Percentiles rank a stretch among this genome's conserved stretches.
Evolutionary conservation across 1,139 yeast species (phyloP).

Genomic region (Debaryomycetaceae sp.): DNA sequence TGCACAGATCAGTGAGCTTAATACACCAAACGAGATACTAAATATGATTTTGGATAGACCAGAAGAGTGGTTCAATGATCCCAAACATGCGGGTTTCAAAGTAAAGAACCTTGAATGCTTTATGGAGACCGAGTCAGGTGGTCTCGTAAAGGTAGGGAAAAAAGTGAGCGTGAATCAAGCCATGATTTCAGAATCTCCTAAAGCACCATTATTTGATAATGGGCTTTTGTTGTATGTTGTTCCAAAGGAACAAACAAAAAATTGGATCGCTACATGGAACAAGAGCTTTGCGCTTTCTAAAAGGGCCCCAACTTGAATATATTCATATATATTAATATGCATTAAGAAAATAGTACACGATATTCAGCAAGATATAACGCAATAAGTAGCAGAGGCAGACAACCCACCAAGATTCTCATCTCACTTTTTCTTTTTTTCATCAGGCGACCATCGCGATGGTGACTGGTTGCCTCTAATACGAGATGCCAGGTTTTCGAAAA

Average conservation of each 20-base stretch:
- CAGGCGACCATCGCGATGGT: conserved; percentile 44
- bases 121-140: conserved; percentile 82
- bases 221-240: conserved; percentile 73
- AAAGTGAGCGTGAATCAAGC: conserved; percentile 65
- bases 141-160: conserved; percentile 81
- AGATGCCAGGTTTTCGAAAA: conserved; percentile 52
- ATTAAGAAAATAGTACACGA: conserved; percentile 2
- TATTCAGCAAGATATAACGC: neutral
- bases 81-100: conserved; percentile 57
- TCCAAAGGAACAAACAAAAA: conserved; percentile 63
- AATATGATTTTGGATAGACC: conserved; percentile 61
- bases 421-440: conserved; percentile 30
- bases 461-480: conserved; percentile 56
- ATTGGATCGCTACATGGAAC: conserved; percentile 67
- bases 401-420: conserved; percentile 24
- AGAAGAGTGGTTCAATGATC: conserved; percentile 66
- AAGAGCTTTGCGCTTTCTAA: conserved; percentile 60
- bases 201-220: conserved; percentile 75
- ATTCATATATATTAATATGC: conserved; percentile 2
- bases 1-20: conserved; percentile 67
- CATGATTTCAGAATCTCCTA: conserved; percentile 58
- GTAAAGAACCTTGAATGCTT: conserved; percentile 63
- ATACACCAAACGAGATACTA: conserved; percentile 58
- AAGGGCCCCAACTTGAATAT: conserved; percentile 20
- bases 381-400: neutral